Percentiles rank a stretch among this genome's conserved stretches.
Conservation (phyloP, 2,329 filamentous ascomycete species). For the Elsinoe ampelina region DNA sequence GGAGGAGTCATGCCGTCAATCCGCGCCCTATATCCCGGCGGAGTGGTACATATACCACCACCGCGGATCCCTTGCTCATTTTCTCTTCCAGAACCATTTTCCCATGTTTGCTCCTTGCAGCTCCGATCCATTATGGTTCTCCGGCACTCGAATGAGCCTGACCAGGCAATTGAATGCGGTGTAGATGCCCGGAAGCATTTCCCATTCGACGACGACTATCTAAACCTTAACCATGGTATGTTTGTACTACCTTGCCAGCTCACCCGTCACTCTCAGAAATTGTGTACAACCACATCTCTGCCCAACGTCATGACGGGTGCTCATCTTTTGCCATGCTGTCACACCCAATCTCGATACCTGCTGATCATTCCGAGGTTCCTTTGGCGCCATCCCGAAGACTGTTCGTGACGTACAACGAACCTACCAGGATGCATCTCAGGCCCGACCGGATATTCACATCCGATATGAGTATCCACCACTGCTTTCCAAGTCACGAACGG, state of each 20-base stretch:
- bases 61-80: background rate
- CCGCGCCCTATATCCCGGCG: background rate
- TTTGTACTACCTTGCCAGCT: conserved; percentile 11
- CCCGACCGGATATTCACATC: conserved; percentile 65
- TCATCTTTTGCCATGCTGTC: background rate
- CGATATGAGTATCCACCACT: conserved; percentile 55
- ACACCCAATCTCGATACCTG: background rate
- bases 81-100: background rate
- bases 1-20: conserved; percentile 2
- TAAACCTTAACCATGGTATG: conserved; percentile 70
- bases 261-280: background rate
- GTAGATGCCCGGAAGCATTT: conserved; percentile 48
- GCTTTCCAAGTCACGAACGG: conserved; percentile 55
- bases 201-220: conserved; percentile 56
- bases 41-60: conserved; percentile 2
- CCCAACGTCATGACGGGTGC: background rate
- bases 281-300: background rate
- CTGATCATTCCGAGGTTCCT: conserved; percentile 50
- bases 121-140: background rate
- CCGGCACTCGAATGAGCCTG: background rate
- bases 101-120: background rate
- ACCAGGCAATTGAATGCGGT: conserved; percentile 24
- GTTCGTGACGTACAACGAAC: conserved; percentile 52
- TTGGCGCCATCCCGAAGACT: conserved; percentile 60
- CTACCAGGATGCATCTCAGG: conserved; percentile 61